These are phyloP conservation scores for Ploettnerulaceae sp. DNA, from an alignment of 2,329 filamentous ascomycete genomes.

Conservation along the genomic window DNA sequence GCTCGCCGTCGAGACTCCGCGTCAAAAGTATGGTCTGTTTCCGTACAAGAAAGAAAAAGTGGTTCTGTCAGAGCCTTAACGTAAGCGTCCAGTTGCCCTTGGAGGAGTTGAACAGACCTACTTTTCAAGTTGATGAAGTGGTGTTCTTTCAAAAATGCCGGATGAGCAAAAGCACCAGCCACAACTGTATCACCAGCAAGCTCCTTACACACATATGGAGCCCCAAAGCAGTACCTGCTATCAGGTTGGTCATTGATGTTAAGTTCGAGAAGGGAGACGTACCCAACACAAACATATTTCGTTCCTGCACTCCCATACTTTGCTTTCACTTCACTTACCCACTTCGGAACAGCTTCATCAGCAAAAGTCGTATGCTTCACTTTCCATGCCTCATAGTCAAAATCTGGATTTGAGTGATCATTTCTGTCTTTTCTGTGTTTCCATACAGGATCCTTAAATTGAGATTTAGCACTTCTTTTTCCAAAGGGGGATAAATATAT, in stretches of 20 bases:
- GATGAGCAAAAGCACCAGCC: slow-evolving; percentile 48
- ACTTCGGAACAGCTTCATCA: neutral
- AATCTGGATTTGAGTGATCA: slow-evolving; percentile 3
- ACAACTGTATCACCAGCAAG: slow-evolving; percentile 36
- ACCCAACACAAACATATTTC: slow-evolving; percentile 9
- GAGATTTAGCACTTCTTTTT: neutral
- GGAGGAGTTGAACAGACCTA: no score
- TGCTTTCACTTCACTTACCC: slow-evolving; percentile 3
- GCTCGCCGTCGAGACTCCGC: slow-evolving; percentile 37
- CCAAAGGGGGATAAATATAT: no score
- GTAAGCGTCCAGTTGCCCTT: no score
- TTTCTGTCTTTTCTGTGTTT: slow-evolving; percentile 1
- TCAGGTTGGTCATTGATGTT: no score
- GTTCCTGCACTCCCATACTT: neutral
- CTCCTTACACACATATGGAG: slow-evolving; percentile 42
- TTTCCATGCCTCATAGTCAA: slow-evolving; percentile 8
- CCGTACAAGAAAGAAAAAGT: slow-evolving; percentile 42
- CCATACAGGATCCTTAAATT: slow-evolving; percentile 4
- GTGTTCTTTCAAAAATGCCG: slow-evolving; percentile 44
- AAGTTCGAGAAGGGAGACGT: no score
- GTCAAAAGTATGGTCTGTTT: slow-evolving; percentile 42
- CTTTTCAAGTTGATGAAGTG: slow-evolving; percentile 40
- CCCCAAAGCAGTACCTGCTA: slow-evolving; percentile 27
- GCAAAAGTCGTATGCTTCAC: slow-evolving; percentile 3
- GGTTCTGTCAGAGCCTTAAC: slow-evolving; percentile 37